phyloP scores from a whole-genome alignment of 2,329 filamentous ascomycete species.

The Fusarium duplospermum region DNA sequence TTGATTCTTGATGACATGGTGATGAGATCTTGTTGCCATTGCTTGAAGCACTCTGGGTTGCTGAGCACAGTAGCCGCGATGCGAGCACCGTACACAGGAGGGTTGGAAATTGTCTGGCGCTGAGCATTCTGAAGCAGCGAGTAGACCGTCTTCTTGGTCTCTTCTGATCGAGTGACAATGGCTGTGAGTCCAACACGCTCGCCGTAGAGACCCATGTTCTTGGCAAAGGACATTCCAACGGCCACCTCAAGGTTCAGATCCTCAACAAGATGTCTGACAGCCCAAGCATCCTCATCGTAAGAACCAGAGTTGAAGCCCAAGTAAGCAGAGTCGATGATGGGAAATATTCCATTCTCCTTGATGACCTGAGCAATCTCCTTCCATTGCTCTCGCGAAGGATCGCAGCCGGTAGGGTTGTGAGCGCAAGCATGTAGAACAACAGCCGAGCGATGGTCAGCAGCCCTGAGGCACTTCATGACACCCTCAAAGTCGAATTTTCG shows the following conservation, averaged over 20 bases:
- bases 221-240: slow-evolving; percentile 71
- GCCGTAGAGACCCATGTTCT: slow-evolving; percentile 64
- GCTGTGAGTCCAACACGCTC: slow-evolving; percentile 49
- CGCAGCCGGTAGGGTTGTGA: slow-evolving; percentile 57
- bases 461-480: slow-evolving; percentile 43
- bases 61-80: slow-evolving; percentile 50
- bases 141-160: slow-evolving; percentile 31
- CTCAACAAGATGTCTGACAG: slow-evolving; percentile 39
- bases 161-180: slow-evolving; percentile 40
- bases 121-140: slow-evolving; percentile 49
- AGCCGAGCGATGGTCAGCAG: slow-evolving; percentile 39
- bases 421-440: slow-evolving; percentile 56
- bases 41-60: slow-evolving; percentile 40
- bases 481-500: slow-evolving; percentile 48
- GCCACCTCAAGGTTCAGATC: slow-evolving; percentile 60
- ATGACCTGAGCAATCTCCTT: slow-evolving; percentile 35
- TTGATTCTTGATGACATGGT: slow-evolving; percentile 53
- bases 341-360: slow-evolving; percentile 26
- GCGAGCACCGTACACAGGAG: slow-evolving; percentile 50
- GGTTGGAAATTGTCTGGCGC: slow-evolving; percentile 50
- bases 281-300: slow-evolving; percentile 41
- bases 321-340: slow-evolving; percentile 39
- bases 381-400: slow-evolving; percentile 46
- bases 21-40: slow-evolving; percentile 51
- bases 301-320: slow-evolving; percentile 40